Base-by-base conservation (phyloP, 1,284 basidiomycete species). In the Leccinum pachyderme region DNA sequence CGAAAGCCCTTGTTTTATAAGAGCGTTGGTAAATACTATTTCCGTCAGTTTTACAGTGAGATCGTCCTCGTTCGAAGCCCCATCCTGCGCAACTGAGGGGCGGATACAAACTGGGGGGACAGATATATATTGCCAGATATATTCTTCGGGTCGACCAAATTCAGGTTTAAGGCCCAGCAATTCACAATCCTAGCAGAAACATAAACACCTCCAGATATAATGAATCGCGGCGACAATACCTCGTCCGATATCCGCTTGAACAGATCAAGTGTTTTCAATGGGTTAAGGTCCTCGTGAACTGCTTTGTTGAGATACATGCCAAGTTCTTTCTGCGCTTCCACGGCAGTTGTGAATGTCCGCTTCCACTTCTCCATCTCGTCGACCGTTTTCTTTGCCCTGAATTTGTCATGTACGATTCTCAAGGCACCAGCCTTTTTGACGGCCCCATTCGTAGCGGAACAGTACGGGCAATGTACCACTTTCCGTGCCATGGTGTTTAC, bases 81-180 rank as follows among this genome's bases (percentile, higher is more conserved):
- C 93, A 65, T 99, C 97, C 71, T 99, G 97, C 0, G 92, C 90
- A 1, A 99, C 97, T 5, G 95, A 98, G 0, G 97, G 97, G 45
- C 97, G 87, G 56, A 99, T 99, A 70, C 93, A 97, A 39, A 98
- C 95, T 0, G 97, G 97, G 18, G 97, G 97, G 13, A 99, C 97
- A 32, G 95, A 97, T 15, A 99, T 88, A 73, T 99, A 99, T 72
- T 98, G 96, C 97, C 97, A 99, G 55, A 99, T 87, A 69, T 96
- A 98, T 70, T 98, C 91, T 75, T 99, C 97, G 2, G 97, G 97
- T 53, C 97, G 78, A 52, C 95, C 95, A 66, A 88, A 89, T 29
- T 86, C 83, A 3, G 97, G 97, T 59, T 92, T 86, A 52, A 99
- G 75, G 1, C 96, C 95, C 8, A 99, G 80, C 47, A 99, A 77